Evolutionary conservation across 2,329 filamentous ascomycete genomes (phyloP).

Genomic region (Thelonectria olida): DNA sequence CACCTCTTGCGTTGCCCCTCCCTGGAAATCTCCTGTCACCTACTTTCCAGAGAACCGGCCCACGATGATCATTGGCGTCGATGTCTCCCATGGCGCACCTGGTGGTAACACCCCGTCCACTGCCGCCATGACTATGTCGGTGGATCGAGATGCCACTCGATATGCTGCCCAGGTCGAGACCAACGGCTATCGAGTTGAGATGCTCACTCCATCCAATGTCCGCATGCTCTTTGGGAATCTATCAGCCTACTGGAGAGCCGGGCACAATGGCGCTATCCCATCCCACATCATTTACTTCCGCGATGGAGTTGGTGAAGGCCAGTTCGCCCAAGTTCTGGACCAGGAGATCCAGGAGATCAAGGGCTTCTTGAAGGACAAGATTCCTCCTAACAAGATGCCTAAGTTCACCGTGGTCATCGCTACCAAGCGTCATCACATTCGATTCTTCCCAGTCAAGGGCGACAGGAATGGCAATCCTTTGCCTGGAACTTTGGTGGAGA

Average conservation of each 20-base stretch:
- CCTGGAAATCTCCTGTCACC: constrained; percentile 44
- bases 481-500: constrained; percentile 88
- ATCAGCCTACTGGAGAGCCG: constrained; percentile 70
- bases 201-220: constrained; percentile 75
- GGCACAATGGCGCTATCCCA: constrained; percentile 59
- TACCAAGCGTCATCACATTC: constrained; percentile 93
- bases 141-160: constrained; percentile 74
- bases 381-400: constrained; percentile 51
- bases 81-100: constrained; percentile 85
- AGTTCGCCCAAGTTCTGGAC: constrained; percentile 82
- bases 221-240: constrained; percentile 72
- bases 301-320: constrained; percentile 89
- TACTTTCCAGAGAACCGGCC: constrained; percentile 54
- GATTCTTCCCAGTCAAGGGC: constrained; percentile 80
- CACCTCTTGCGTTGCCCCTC: constrained; percentile 62
- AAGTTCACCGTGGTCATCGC: constrained; percentile 89
- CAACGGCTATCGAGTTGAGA: constrained; percentile 84
- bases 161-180: constrained; percentile 84
- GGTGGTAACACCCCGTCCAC: constrained; percentile 76
- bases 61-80: constrained; percentile 89
- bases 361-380: constrained; percentile 57
- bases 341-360: constrained; percentile 81
- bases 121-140: constrained; percentile 86
- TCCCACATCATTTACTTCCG: constrained; percentile 90
- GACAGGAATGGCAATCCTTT: constrained; percentile 85